These are phyloP conservation scores for Naegleria fowleri DNA, from an alignment of 208 protist genomes.

Conservation along the genomic window DNA sequence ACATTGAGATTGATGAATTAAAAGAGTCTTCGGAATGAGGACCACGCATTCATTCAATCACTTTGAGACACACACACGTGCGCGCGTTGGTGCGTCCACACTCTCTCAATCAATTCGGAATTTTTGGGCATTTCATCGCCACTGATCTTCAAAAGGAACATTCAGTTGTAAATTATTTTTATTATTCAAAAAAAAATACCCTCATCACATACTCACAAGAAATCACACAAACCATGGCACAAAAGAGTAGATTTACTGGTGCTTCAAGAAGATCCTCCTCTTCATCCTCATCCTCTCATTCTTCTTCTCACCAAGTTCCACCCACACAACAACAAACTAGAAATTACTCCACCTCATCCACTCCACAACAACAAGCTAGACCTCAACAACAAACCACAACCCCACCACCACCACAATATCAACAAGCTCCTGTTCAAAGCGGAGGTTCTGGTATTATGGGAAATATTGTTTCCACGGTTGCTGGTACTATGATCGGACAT, in stretches of 20 bases:
- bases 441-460: not conserved
- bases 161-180: too few species aligned
- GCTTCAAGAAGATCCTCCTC: not conserved
- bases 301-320: too few species aligned
- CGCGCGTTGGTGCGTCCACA: too few species aligned
- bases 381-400: not conserved
- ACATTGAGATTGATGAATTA: too few species aligned
- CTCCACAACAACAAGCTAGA: not conserved
- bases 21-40: too few species aligned
- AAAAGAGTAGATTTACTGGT: not conserved
- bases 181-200: not conserved
- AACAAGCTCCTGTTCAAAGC: not conserved
- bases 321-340: not conserved
- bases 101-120: too few species aligned
- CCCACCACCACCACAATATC: not conserved
- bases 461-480: not conserved
- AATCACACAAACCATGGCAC: not conserved
- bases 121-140: too few species aligned
- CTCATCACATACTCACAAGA: too few species aligned
- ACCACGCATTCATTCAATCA: too few species aligned
- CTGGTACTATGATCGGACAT: not conserved
- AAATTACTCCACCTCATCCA: not conserved
- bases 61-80: too few species aligned
- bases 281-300: too few species aligned
- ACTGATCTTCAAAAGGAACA: too few species aligned